phyloP scores from a whole-genome alignment of 1,139 yeast genomes.

The Sugiyamaella neomexicana region DNA sequence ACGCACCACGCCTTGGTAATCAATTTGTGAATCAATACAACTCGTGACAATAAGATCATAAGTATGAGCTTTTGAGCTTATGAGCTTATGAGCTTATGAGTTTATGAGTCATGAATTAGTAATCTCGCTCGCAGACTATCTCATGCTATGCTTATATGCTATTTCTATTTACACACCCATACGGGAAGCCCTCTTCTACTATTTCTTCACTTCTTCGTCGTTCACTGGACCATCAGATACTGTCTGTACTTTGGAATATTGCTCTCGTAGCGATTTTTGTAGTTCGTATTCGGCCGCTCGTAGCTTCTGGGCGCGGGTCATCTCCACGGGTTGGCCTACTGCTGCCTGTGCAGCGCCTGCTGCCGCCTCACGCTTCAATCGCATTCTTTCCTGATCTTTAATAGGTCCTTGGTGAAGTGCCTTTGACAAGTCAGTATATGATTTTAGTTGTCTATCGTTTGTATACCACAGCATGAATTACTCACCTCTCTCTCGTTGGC shows the following conservation, averaged over 20 bases:
- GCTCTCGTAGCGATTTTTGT: slow-evolving; percentile 65
- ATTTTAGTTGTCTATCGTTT: not conserved
- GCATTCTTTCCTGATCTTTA: slow-evolving; percentile 66
- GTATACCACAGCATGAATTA: not conserved
- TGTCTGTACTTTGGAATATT: slow-evolving; percentile 68
- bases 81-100: no score
- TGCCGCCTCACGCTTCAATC: slow-evolving; percentile 46
- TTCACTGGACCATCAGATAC: slow-evolving; percentile 43
- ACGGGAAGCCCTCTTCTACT: not conserved
- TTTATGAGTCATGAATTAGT: no score
- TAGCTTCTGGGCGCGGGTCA: slow-evolving; percentile 45
- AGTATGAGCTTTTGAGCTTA: no score
- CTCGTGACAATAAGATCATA: no score
- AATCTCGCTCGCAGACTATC: no score
- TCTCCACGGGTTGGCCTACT: slow-evolving; percentile 26
- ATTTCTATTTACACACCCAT: not conserved
- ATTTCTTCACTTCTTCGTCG: not conserved
- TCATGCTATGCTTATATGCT: no score
- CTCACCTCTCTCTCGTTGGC: slow-evolving; percentile 56
- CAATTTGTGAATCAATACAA: no score
- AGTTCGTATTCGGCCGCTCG: slow-evolving; percentile 74
- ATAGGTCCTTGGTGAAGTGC: slow-evolving; percentile 78
- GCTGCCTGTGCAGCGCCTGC: slow-evolving; percentile 31
- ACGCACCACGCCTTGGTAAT: no score
- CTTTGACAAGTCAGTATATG: slow-evolving; percentile 24